Base-by-base conservation (phyloP, 495 filamentous ascomycete species). In the Filosporella fistucella region DNA sequence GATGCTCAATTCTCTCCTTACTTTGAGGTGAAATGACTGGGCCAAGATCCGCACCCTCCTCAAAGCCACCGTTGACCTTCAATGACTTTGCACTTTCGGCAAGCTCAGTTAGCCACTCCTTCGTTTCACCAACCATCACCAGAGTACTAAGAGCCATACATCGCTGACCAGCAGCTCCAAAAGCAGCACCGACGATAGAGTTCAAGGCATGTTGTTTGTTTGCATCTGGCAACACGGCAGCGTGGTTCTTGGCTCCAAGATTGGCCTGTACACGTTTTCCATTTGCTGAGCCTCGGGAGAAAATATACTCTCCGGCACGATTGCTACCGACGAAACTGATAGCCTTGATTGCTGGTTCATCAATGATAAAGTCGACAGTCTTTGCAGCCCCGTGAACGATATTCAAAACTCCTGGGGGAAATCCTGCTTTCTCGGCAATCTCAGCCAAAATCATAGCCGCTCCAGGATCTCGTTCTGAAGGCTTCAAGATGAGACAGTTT, bases 131-230 rank as follows among this genome's bases (percentile, higher is more conserved):
- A 14, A 99, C 89, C 75, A 91, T 89, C 48, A 99, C 90, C 4
- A 91, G 65, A 0, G 94, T 94, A 58, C 88, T 95, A 50, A 99
- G 74, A 32, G 93, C 93, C 93, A 99, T 97, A 66, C 93, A 99
- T 36, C 93, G 78, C 75, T 99, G 93, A 30, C 93, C 93, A 48
- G 93, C 93, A 59, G 93, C 93, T 52, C 93, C 93, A 55, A 97
- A 99, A 17, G 93, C 93, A 46, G 93, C 93, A 37, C 93, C 93
- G 12, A 88, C 81, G 60, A 99, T 89, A 13, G 91, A 87, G 63
- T 96, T 96, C 46, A 99, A 69, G 49, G 94, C 84, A 23, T 96
- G 91, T 69, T 97, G 96, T 80, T 96, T 96, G 73, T 96, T 96
- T 70, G 85, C 88, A 72, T 99, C 93, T 1, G 94, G 93, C 51